Base-by-base conservation (phyloP, 176 grass and related monocot species). In the Musa itinerans region DNA sequence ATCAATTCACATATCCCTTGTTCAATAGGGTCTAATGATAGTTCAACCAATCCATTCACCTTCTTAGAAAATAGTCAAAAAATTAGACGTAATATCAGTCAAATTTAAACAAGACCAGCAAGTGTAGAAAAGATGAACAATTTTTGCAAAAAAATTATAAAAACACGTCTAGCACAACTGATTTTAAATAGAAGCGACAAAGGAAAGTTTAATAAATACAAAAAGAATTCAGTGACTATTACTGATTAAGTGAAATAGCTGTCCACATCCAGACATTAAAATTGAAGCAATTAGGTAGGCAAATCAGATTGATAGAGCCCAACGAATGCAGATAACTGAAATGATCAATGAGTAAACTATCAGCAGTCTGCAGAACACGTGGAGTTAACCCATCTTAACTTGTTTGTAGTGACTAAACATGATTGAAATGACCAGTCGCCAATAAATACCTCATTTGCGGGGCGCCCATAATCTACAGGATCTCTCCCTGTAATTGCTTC, bases 401-500 rank as follows among this genome's bases (percentile, higher is more conserved):
- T 74, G 21, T 74, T 27, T 2, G 19, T 29, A 26, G 29, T 27
- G 19, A 19, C 52, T 22, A 23, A 17, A 27, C 52, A 54, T 74
- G 75, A 27, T 78, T 63, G 51, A 9, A 85, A 11, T 78, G 57
- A 61, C 68, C 22, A 22, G 61, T 14, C 15, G 14, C 50, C 34
- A 73, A 23, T 54, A 61, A 68, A 78, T 93, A 97, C 93, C 93
- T 97, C 93, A 87, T 88, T 90, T 83, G 85, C 56, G 43, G 90
- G 82, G 23, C 90, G 85, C 20, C 87, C 83, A 78, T 97, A 97
- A 69, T 97, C 93, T 29, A 97, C 83, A 79, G 93, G 93, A 83
- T 97, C 87, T 88, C 93, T 87, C 67, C 93, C 93, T 25, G 93
- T 97, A 83, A 97, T 97, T 83, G 88, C 93, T 85, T 97, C 93